These are phyloP conservation scores for Lactarius hatsudake DNA, from an alignment of 768 basidiomycete genomes.

Conservation along the genomic window DNA sequence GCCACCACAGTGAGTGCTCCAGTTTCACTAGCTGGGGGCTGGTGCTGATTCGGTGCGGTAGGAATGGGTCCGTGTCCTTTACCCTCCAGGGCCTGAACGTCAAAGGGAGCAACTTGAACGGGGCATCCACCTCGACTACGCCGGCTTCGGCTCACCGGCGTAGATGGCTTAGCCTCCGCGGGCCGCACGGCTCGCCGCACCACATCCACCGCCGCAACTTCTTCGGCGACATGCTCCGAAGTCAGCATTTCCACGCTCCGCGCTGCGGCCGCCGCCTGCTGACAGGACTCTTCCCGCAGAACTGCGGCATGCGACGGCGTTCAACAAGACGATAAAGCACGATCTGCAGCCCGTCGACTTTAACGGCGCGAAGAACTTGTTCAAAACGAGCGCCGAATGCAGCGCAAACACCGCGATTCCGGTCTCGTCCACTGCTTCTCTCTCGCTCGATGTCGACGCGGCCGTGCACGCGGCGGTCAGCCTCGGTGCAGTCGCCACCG, in stretches of 20 bases:
- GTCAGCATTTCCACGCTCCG: neutral
- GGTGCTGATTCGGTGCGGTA: neutral
- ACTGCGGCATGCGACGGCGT: neutral
- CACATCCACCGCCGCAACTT: neutral
- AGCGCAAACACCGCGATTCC: neutral
- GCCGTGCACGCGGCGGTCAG: neutral
- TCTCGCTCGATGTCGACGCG: slow-evolving; percentile 8
- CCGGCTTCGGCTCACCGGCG: neutral
- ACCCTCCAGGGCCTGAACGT: neutral
- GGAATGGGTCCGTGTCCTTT: slow-evolving; percentile 5
- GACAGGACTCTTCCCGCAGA: neutral
- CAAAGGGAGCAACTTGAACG: neutral
- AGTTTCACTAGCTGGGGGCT: neutral
- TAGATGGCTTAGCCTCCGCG: neutral
- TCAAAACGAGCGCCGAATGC: slow-evolving; percentile 4
- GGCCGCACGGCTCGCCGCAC: neutral
- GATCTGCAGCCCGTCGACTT: neutral
- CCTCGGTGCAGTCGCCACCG: slow-evolving; percentile 13
- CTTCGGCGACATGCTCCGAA: neutral
- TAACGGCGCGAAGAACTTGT: neutral
- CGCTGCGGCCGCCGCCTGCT: neutral
- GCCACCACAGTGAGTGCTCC: neutral
- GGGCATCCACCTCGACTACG: neutral
- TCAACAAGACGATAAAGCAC: neutral
- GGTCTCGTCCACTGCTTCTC: neutral